Conservation (phyloP, 768 basidiomycete genomes). For the Pleurotus tuber-regium region DNA sequence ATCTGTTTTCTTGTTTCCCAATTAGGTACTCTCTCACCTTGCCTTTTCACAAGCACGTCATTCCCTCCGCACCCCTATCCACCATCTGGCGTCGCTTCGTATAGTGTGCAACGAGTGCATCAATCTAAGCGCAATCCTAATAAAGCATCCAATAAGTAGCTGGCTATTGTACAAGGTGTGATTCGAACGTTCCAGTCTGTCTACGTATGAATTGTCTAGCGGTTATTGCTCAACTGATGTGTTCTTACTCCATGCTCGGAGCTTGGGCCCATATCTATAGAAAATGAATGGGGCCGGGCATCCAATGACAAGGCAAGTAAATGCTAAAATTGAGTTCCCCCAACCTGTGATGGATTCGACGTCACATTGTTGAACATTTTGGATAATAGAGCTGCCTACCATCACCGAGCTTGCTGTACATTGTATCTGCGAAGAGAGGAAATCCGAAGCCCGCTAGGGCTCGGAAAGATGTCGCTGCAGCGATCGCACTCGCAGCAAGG, state of each 20-base stretch:
- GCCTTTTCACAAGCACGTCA: no score
- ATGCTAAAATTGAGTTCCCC: constrained; percentile 55
- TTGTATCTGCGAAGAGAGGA: constrained; percentile 59
- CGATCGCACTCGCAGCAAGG: constrained; percentile 59
- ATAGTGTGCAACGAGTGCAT: no score
- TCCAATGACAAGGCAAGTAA: constrained; percentile 47
- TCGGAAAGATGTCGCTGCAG: constrained; percentile 53
- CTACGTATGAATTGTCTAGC: background rate
- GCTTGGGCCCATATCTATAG: constrained; percentile 34
- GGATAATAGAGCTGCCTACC: constrained; percentile 19
- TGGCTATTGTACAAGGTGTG: no score
- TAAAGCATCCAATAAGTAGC: no score
- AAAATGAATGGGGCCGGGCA: constrained; percentile 47
- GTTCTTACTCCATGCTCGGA: constrained; percentile 35
- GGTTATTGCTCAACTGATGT: constrained; percentile 29
- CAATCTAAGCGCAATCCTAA: no score
- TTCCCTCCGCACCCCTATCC: no score
- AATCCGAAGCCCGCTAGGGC: constrained; percentile 62
- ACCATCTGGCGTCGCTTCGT: no score
- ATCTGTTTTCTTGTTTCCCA: no score
- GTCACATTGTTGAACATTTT: background rate
- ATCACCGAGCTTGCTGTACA: constrained; percentile 51
- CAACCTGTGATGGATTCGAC: constrained; percentile 35
- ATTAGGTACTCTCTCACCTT: no score
- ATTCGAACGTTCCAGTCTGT: no score